Evolutionary conservation across 768 basidiomycete genomes (phyloP).

Genomic region (Suillus subaureus): DNA sequence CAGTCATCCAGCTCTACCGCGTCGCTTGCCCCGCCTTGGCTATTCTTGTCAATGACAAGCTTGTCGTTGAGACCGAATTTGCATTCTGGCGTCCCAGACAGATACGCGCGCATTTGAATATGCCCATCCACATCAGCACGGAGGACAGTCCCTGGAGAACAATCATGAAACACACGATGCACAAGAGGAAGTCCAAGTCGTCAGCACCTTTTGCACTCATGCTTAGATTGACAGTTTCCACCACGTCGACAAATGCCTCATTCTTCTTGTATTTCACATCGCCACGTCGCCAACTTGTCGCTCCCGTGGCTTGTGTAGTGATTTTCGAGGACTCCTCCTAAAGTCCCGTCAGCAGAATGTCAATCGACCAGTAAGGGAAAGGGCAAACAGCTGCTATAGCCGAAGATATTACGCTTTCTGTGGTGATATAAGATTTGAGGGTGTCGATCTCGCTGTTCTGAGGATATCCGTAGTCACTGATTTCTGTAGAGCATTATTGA

Average conservation of each 20-base stretch:
- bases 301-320: conserved; percentile 95
- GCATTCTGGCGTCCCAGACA: conserved; percentile 97
- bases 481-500: conserved; percentile 55
- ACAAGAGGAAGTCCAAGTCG: not conserved
- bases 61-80: conserved; percentile 99
- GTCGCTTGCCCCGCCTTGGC: conserved; percentile 55
- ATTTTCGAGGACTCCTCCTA: conserved; percentile 98
- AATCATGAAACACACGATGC: conserved; percentile 6
- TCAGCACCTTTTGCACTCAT: conserved; percentile 89
- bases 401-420: conserved; percentile 89
- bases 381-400: conserved; percentile 76
- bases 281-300: conserved; percentile 91
- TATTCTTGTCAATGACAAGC: conserved; percentile 87
- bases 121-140: conserved; percentile 98
- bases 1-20: conserved; percentile 98
- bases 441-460: conserved; percentile 99
- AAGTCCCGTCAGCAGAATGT: conserved; percentile 7
- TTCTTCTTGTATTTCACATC: conserved; percentile 99
- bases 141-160: conserved; percentile 69
- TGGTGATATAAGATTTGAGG: conserved; percentile 96
- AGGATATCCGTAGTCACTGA: conserved; percentile 98
- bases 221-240: conserved; percentile 93
- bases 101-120: conserved; percentile 96
- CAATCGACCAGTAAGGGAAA: not conserved
- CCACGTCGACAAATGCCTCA: conserved; percentile 99